phyloP scores from a whole-genome alignment of 1,284 basidiomycete species.

The Moesziomyces parantarcticus region DNA sequence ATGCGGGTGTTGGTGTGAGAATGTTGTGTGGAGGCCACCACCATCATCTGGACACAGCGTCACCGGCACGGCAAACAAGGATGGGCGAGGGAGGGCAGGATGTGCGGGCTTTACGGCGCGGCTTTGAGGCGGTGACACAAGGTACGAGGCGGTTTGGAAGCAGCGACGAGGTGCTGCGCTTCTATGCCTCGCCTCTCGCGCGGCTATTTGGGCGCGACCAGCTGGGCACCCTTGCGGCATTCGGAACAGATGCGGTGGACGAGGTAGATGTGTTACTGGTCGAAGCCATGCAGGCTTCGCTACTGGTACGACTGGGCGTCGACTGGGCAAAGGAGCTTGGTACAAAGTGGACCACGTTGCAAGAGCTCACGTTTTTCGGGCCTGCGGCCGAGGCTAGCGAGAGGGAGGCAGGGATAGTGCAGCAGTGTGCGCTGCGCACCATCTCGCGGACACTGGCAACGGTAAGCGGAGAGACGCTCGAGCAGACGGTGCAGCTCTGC shows the following conservation, averaged over 20 bases:
- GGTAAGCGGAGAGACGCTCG: not conserved
- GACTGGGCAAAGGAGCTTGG: slow-evolving; percentile 15
- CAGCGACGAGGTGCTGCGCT: not conserved
- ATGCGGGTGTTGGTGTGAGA: too few relatives aligned
- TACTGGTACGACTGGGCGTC: slow-evolving; percentile 10
- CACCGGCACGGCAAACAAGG: not conserved
- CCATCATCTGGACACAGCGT: too few relatives aligned
- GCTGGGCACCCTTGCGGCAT: too few relatives aligned
- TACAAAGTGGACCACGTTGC: not conserved
- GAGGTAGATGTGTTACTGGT: slow-evolving; percentile 10
- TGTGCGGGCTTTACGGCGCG: not conserved
- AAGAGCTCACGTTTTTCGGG: slow-evolving; percentile 22
- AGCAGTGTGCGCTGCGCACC: slow-evolving; percentile 20
- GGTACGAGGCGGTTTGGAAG: not conserved
- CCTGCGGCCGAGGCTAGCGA: too few relatives aligned
- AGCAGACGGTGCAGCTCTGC: slow-evolving; percentile 8
- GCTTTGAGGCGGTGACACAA: not conserved
- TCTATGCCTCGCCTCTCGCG: not conserved
- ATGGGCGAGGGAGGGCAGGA: not conserved
- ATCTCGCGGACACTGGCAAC: slow-evolving; percentile 12
- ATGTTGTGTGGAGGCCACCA: too few relatives aligned
- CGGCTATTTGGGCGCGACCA: too few relatives aligned
- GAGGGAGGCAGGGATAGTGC: slow-evolving; percentile 6
- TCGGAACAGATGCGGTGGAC: not conserved
- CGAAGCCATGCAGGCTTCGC: slow-evolving; percentile 21